Conservation (phyloP, 2,329 filamentous ascomycete genomes). For the Elsinoe australis region DNA sequence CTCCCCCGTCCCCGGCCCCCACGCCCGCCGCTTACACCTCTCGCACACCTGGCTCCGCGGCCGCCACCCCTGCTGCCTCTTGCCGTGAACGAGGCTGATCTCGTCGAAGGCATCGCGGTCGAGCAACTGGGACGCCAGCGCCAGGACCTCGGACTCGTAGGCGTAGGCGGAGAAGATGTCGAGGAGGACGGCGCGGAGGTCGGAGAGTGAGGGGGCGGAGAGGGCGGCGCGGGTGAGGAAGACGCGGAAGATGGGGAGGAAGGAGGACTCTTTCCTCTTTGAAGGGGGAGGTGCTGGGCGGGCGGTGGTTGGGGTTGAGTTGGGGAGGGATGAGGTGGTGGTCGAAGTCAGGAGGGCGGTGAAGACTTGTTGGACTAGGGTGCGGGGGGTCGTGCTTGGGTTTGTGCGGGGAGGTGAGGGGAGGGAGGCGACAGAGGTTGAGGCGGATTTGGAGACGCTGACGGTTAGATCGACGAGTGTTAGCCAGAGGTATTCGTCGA, state of each 20-base stretch:
- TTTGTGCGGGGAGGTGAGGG: conserved; percentile 64
- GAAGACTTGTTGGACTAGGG: conserved; percentile 19
- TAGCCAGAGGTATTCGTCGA: conserved; percentile 59
- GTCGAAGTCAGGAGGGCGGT: conserved; percentile 19
- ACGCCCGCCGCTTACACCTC: conserved; percentile 70
- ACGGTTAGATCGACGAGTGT: conserved; percentile 58
- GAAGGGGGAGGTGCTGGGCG: conserved; percentile 19
- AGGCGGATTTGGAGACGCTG: conserved; percentile 42
- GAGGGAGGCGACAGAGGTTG: conserved; percentile 34
- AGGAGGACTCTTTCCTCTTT: conserved; percentile 47
- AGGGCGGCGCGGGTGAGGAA: conserved; percentile 78
- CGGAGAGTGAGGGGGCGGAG: conserved; percentile 75
- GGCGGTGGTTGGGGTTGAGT: conserved; percentile 39
- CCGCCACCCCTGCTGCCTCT: conserved; percentile 81
- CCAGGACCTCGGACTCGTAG: conserved; percentile 84
- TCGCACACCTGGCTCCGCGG: conserved; percentile 82
- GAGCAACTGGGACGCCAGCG: conserved; percentile 75
- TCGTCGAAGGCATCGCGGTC: conserved; percentile 83
- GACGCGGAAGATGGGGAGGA: conserved; percentile 78
- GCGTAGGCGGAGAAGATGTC: conserved; percentile 94
- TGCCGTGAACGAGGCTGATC: conserved; percentile 63
- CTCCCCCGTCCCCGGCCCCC: conserved; percentile 77
- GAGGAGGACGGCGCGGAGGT: conserved; percentile 73
- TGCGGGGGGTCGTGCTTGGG: conserved; percentile 42
- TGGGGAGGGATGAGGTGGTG: conserved; percentile 20